Evolutionary conservation across 179 eudicot species (phyloP).

Genomic region (Beta macrorhiza): DNA sequence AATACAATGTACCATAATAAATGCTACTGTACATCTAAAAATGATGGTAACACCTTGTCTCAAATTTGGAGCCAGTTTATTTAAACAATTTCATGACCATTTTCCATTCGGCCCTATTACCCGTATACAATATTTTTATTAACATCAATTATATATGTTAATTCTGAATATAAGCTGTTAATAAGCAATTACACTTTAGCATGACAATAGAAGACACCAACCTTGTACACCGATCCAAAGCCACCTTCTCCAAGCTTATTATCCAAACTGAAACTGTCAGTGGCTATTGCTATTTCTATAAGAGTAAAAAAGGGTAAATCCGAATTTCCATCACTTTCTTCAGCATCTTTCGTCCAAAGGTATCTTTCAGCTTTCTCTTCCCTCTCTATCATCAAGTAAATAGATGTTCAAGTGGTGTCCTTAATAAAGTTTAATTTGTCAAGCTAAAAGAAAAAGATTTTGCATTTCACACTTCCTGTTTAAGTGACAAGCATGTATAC

Average conservation of each 20-base stretch:
- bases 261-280: conserved; percentile 31
- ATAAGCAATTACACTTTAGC: background rate
- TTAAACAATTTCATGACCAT: conserved; percentile 38
- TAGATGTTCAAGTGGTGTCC: background rate
- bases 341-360: conserved; percentile 35
- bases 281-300: conserved; percentile 36
- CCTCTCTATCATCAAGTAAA: conserved; percentile 18
- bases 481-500: background rate
- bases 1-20: too few relatives aligned
- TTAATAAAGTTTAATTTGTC: background rate
- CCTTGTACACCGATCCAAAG: conserved; percentile 43
- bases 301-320: conserved; percentile 37
- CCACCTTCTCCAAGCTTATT: conserved; percentile 49
- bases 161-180: background rate
- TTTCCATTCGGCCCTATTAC: conserved; percentile 22
- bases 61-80: conserved; percentile 29
- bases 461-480: background rate
- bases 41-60: conserved; percentile 38
- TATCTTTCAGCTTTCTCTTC: conserved; percentile 35
- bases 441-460: too few relatives aligned
- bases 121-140: background rate
- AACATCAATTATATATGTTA: background rate
- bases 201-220: background rate
- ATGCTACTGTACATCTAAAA: too few relatives aligned
- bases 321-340: conserved; percentile 33